Evolutionary conservation across 1,284 basidiomycete species (phyloP).

Genomic region (Sporisorium iseilematis-ciliati): DNA sequence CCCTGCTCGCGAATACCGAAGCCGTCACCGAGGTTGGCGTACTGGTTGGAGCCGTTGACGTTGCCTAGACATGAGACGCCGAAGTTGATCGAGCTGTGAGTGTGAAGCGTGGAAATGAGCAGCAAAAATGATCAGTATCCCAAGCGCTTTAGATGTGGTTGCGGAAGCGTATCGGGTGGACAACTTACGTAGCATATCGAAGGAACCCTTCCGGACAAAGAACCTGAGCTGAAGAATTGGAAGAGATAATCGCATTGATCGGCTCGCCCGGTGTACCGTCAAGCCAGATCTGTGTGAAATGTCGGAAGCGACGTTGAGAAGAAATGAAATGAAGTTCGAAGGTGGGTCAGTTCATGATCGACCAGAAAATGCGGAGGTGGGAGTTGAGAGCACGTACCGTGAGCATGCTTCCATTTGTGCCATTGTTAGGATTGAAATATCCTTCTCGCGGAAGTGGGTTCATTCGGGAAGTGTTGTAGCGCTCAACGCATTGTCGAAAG

Average conservation of each 20-base stretch:
- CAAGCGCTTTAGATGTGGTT: too few relatives aligned
- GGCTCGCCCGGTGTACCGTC: constrained; percentile 63
- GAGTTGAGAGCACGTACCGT: constrained; percentile 30
- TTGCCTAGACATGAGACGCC: constrained; percentile 68
- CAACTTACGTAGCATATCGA: constrained; percentile 61
- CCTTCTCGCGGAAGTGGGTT: constrained; percentile 39
- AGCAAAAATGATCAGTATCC: constrained; percentile 2
- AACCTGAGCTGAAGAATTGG: constrained; percentile 53
- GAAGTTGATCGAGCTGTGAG: constrained; percentile 60
- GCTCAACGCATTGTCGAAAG: constrained; percentile 33
- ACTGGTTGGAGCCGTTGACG: constrained; percentile 57
- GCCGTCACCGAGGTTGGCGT: constrained; percentile 61
- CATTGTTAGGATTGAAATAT: constrained; percentile 47
- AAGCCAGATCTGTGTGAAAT: constrained; percentile 33
- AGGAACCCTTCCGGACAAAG: constrained; percentile 65
- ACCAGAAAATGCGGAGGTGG: constrained; percentile 9
- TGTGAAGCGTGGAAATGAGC: constrained; percentile 9
- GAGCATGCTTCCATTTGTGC: constrained; percentile 49
- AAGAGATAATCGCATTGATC: constrained; percentile 66
- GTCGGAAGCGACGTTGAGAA: background rate
- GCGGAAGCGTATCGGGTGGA: background rate
- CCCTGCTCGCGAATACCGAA: constrained; percentile 55
- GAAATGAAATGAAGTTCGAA: constrained; percentile 4
- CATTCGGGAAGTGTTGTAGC: constrained; percentile 48
- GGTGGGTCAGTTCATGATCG: constrained; percentile 5